Percentiles rank a stretch among this genome's conserved stretches.
phyloP scores from a whole-genome alignment of 441 rosid species.

The Brassica balearica region DNA sequence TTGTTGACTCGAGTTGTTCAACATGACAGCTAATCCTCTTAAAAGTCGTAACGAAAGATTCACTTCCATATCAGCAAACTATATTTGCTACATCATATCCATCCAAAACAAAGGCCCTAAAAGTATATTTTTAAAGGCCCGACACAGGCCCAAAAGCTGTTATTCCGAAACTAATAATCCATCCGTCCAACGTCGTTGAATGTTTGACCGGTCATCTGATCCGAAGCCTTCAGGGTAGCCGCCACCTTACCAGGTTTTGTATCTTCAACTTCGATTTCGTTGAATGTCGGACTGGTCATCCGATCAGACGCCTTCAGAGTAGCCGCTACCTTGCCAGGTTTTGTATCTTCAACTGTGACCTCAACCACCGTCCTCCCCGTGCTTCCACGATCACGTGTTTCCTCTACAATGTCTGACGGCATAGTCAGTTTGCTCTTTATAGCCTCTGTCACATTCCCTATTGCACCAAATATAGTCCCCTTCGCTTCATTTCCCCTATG shows the following conservation, averaged over 20 bases:
- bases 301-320: conserved; percentile 51
- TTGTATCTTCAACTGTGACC: conserved; percentile 40
- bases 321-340: conserved; percentile 44
- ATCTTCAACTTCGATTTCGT: conserved; percentile 45
- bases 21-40: not conserved
- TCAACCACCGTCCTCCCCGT: conserved; percentile 43
- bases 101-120: not conserved
- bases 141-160: conserved; percentile 14
- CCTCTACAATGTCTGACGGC: conserved; percentile 46
- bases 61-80: not conserved
- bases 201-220: conserved; percentile 56
- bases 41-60: not conserved
- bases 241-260: conserved; percentile 48
- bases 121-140: not conserved
- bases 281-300: conserved; percentile 56
- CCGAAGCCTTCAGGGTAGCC: conserved; percentile 44
- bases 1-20: not conserved
- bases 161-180: conserved; percentile 31
- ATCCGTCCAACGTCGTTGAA: conserved; percentile 59
- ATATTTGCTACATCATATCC: not conserved
- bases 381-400: conserved; percentile 44
- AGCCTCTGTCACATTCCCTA: conserved; percentile 44
- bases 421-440: conserved; percentile 49
- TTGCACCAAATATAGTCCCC: conserved; percentile 34
- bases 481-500: conserved; percentile 49